Conservation (phyloP, 139 green algal species). For the Tetradesmus lagerheimii region DNA sequence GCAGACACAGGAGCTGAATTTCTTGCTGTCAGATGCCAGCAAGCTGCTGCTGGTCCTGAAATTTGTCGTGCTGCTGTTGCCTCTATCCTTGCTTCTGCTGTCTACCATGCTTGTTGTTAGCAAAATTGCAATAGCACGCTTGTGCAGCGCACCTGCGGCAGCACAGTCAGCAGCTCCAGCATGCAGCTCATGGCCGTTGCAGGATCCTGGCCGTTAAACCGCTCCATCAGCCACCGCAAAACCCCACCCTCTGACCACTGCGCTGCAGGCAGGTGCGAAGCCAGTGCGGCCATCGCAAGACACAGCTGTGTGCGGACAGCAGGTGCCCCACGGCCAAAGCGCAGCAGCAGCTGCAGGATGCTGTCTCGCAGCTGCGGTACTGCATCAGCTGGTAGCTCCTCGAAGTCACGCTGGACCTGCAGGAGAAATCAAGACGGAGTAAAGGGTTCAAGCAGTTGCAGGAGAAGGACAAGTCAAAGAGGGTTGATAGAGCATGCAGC, state of each 20-base stretch:
- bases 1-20: not conserved
- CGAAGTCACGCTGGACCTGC: constrained; percentile 91
- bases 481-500: no score
- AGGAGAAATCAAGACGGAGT: not conserved
- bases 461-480: no score
- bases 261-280: constrained; percentile 75
- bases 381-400: constrained; percentile 84
- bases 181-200: constrained; percentile 76
- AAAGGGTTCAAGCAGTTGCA: no score
- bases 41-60: not conserved
- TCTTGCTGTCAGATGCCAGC: not conserved
- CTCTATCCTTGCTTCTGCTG: not conserved
- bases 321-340: constrained; percentile 63
- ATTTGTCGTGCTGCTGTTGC: not conserved
- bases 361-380: constrained; percentile 76
- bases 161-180: constrained; percentile 90
- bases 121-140: not conserved
- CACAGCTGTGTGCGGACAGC: constrained; percentile 91
- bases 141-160: constrained; percentile 80
- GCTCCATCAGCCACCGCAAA: constrained; percentile 68
- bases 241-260: constrained; percentile 72
- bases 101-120: not conserved
- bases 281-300: constrained; percentile 86
- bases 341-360: constrained; percentile 81
- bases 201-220: constrained; percentile 49